Evolutionary conservation across 345 rosid species (phyloP), one percentile per base, ranked within the genome.

Genomic region (Gossypium thurberi): DNA sequence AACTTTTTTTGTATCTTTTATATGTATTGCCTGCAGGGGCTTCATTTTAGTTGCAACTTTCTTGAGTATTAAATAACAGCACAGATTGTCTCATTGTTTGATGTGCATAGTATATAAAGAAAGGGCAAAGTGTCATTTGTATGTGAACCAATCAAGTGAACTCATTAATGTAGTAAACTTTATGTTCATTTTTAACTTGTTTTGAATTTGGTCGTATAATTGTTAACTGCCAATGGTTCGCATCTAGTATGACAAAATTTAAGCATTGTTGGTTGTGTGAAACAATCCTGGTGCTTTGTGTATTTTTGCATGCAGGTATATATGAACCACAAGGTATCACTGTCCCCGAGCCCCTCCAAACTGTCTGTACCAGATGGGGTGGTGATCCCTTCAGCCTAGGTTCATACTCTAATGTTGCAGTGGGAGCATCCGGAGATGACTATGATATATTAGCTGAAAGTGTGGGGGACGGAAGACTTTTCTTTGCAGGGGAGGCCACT

Each of bases 401-500:
- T 74, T 92, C 99, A 40, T 95, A 95, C 88, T 95, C 99, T 51
- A 92, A 95, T 76, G 99, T 92, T 79, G 99, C 99, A 40, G 99
- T 95, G 57, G 99, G 99, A 55, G 99, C 99, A 71, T 91, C 99
- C 26, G 99, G 99, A 57, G 98, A 95, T 84, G 96, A 95, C 74
- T 95, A 95, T 80, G 99, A 95, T 80, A 91, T 95, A 80, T 80
- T 95, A 83, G 98, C 97, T 50, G 98, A 91, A 82, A 91, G 94
- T 80, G 99, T 91, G 56, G 99, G 98, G 47, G 98, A 95, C 72
- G 99, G 98, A 71, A 87, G 96, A 73, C 96, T 95, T 80, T 95
- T 90, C 89, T 95, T 93, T 87, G 97, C 98, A 0, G 99, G 99
- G 74, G 99, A 95, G 83, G 99, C 99, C 71, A 95, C 99, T 6